phyloP scores from a whole-genome alignment of 2,329 filamentous ascomycete genomes.

The Tolypocladium sp. region DNA sequence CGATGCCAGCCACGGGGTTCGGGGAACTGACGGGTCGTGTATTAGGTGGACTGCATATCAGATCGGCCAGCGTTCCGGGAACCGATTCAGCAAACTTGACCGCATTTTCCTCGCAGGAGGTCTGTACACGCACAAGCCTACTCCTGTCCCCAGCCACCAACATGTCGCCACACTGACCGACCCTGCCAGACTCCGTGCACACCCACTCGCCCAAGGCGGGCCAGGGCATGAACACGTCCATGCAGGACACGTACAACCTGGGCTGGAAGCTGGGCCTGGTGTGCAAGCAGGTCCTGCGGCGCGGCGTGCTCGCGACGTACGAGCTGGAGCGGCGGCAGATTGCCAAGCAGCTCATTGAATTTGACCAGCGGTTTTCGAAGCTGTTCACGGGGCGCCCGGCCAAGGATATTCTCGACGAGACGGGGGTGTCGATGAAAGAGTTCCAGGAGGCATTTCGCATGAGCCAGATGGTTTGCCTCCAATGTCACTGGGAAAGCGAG shows the following conservation, averaged over 20 bases:
- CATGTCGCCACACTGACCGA: constrained; percentile 27
- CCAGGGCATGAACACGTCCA: constrained; percentile 64
- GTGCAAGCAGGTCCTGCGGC: constrained; percentile 31
- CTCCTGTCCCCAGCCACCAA: neutral
- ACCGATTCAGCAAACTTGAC: constrained; percentile 42
- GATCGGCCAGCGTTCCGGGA: constrained; percentile 56
- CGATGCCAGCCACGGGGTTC: neutral
- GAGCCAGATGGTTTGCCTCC: constrained; percentile 29
- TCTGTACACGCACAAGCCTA: constrained; percentile 22
- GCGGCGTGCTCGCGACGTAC: constrained; percentile 38
- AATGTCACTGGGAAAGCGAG: neutral
- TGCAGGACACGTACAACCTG: constrained; percentile 52
- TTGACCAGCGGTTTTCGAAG: constrained; percentile 48
- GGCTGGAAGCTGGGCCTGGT: constrained; percentile 47
- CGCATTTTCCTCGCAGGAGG: constrained; percentile 64
- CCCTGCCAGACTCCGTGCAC: constrained; percentile 39
- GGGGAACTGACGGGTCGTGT: neutral
- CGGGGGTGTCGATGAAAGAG: constrained; percentile 50
- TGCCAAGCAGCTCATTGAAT: constrained; percentile 57
- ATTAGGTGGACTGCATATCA: constrained; percentile 32
- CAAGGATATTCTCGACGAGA: constrained; percentile 33
- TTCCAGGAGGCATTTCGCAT: constrained; percentile 54
- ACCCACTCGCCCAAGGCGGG: constrained; percentile 52
- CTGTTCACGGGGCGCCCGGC: constrained; percentile 49
- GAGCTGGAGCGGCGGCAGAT: constrained; percentile 45